These are phyloP conservation scores for Colletotrichum liaoningense DNA, from an alignment of 2,329 filamentous ascomycete genomes.

Conservation along the genomic window DNA sequence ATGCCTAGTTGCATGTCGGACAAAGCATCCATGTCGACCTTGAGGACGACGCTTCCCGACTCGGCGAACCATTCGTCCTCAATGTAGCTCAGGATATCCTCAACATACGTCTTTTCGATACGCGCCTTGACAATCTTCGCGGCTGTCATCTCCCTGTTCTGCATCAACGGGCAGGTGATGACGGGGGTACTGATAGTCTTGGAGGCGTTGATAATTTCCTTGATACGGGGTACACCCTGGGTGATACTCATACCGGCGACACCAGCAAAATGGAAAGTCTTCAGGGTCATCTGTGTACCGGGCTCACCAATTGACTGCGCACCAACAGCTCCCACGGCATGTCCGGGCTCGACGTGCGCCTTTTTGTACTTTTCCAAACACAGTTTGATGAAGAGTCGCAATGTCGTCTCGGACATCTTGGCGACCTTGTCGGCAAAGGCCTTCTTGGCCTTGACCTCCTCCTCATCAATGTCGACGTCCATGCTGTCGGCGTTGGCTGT, in stretches of 20 bases:
- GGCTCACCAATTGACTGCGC: conserved; percentile 98
- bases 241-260: conserved; percentile 99
- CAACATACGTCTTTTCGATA: conserved; percentile 93
- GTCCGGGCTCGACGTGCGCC: conserved; percentile 92
- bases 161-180: conserved; percentile 87
- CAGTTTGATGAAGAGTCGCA: conserved; percentile 80
- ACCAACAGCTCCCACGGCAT: conserved; percentile 95
- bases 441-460: conserved; percentile 45
- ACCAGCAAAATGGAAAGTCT: conserved; percentile 99
- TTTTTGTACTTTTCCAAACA: conserved; percentile 92
- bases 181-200: conserved; percentile 94
- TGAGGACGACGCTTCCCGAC: conserved; percentile 81
- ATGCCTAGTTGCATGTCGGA: conserved; percentile 86
- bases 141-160: conserved; percentile 78
- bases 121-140: conserved; percentile 93
- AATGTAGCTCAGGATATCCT: conserved; percentile 82
- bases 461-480: conserved; percentile 42
- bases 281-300: conserved; percentile 98
- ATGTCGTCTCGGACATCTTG: conserved; percentile 82
- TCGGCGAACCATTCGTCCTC: conserved; percentile 90
- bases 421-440: conserved; percentile 76
- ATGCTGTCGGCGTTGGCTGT: conserved; percentile 37
- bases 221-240: conserved; percentile 98
- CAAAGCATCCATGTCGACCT: conserved; percentile 83
- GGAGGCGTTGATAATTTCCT: conserved; percentile 99